Percentiles rank a stretch among this genome's conserved stretches.
phyloP scores from a whole-genome alignment of 1,139 yeast species.

The Wickerhamomyces sp. region DNA sequence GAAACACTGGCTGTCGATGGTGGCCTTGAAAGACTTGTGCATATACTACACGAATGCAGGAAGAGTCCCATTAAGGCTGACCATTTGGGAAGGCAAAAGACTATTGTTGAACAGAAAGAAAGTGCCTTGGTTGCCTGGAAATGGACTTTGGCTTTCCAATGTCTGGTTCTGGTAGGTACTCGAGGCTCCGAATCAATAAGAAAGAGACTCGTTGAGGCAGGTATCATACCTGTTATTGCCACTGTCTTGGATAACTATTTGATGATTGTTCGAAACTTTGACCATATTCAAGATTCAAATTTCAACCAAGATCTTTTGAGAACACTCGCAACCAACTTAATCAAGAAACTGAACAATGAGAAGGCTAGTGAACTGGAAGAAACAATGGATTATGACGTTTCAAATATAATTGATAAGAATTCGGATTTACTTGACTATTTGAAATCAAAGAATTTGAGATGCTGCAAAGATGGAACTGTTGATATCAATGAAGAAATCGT shows the following conservation, averaged over 20 bases:
- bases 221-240: constrained; percentile 84
- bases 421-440: constrained; percentile 3
- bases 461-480: background rate
- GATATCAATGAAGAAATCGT: constrained; percentile 3
- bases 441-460: background rate
- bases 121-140: constrained; percentile 79
- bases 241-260: constrained; percentile 86
- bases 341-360: background rate
- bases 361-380: background rate
- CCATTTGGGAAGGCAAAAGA: constrained; percentile 11
- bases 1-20: constrained; percentile 89
- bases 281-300: constrained; percentile 24
- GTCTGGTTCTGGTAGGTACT: constrained; percentile 85
- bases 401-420: constrained; percentile 2
- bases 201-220: constrained; percentile 84
- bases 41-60: constrained; percentile 73
- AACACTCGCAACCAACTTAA: constrained; percentile 2
- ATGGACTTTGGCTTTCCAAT: constrained; percentile 94
- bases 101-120: constrained; percentile 27
- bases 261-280: constrained; percentile 30
- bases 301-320: constrained; percentile 11
- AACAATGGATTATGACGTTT: background rate
- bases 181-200: constrained; percentile 87
- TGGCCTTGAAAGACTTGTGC: constrained; percentile 83
- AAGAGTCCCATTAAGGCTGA: constrained; percentile 10